Evolutionary conservation across 768 basidiomycete species (phyloP), one percentile per base, ranked within the genome.

Genomic region (Lactarius sanguifluus): DNA sequence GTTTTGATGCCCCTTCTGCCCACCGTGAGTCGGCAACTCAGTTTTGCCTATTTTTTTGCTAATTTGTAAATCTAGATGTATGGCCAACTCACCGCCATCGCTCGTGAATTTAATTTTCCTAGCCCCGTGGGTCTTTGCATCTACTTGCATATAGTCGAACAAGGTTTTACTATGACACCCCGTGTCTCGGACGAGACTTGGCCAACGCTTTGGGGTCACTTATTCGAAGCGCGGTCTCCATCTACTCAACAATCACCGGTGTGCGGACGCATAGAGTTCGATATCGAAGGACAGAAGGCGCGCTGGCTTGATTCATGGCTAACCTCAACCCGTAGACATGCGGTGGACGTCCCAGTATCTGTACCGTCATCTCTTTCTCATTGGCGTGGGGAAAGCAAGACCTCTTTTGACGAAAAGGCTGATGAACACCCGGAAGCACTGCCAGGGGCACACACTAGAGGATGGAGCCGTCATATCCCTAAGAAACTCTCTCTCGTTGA

Each of bases 221-320:
- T 85, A 66, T 81, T 86, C 52, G 84, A 87, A 38, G 69, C 80
- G 45, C 75, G 78, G 28, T 65, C 76, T 25, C 71, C 76, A 23
- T 67, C 78, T 65, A 70, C 73, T 30, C 74, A 75, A 28, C 80
- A 79, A 59, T 72, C 83, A 23, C 87, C 91, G 0, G 87, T 96
- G 64, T 81, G 85, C 54, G 94, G 91, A 5, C 86, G 83, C 34
- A 82, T 96, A 34, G 93, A 96, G 76, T 94, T 96, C 74, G 94
- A 96, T 76, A 83, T 96, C 56, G 94, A 96, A 77, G 66, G 84
- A 56, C 79, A 80, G 41, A 83, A 86, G 67, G 94, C 94, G 20
- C 82, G 85, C 34, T 96, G 94, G 94, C 91, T 87, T 71, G 78
- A 85, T 20, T 77, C 85, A 0, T 96, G 91, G 91, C 66, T 86